Conservation (phyloP, 2,329 filamentous ascomycete species). For the Talaromyces sp. region DNA sequence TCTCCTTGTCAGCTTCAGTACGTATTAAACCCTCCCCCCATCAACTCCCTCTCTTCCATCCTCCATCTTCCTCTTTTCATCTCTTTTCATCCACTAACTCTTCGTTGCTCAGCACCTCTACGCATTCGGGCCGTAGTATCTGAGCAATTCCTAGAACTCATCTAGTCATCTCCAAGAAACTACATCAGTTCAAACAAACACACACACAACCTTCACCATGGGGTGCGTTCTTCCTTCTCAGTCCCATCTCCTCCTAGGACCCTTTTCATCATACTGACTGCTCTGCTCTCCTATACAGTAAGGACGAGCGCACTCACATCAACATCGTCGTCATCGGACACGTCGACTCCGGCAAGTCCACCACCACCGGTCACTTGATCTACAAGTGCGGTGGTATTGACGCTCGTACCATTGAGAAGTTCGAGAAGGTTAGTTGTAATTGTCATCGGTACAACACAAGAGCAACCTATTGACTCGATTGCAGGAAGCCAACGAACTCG, state of each 20-base stretch:
- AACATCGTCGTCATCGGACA: slow-evolving; percentile 99
- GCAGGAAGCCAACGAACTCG: slow-evolving; percentile 96
- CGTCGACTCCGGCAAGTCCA: slow-evolving; percentile 99
- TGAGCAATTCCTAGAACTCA: slow-evolving; percentile 45
- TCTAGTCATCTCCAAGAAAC: slow-evolving; percentile 47
- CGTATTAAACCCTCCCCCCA: slow-evolving; percentile 37
- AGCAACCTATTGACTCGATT: background rate
- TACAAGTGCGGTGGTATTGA: slow-evolving; percentile 99
- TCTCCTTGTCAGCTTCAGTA: slow-evolving; percentile 45
- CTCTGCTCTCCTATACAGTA: slow-evolving; percentile 56
- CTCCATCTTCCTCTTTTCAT: slow-evolving; percentile 25
- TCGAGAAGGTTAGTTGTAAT: slow-evolving; percentile 83
- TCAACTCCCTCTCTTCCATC: slow-evolving; percentile 20
- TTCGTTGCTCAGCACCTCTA: slow-evolving; percentile 47
- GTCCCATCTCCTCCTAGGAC: background rate
- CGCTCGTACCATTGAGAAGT: slow-evolving; percentile 99
- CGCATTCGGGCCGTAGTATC: slow-evolving; percentile 49
- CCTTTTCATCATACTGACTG: slow-evolving; percentile 16
- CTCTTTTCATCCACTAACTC: slow-evolving; percentile 25
- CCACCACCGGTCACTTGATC: slow-evolving; percentile 95
- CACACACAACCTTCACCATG: slow-evolving; percentile 54
- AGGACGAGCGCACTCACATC: slow-evolving; percentile 92
- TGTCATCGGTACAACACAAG: background rate
- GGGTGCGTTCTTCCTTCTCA: slow-evolving; percentile 46
- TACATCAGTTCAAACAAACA: slow-evolving; percentile 42